Percentiles rank a stretch among this genome's conserved stretches.
phyloP scores from a whole-genome alignment of 768 basidiomycete species.

The Holtermannia corniformis region DNA sequence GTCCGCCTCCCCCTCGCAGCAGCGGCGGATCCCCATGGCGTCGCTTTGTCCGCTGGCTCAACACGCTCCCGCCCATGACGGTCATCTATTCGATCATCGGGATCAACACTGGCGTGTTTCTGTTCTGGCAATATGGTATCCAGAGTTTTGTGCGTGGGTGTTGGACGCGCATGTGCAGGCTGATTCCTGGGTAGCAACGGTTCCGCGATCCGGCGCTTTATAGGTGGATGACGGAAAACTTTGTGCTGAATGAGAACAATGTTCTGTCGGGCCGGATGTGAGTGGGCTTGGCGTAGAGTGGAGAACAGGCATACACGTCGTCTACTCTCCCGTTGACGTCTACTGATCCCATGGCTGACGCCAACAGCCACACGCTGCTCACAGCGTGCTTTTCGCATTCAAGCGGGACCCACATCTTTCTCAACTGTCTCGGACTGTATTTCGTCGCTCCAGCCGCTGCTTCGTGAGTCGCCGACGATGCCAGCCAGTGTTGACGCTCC shows the following conservation, averaged over 20 bases:
- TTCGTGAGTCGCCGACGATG: conserved; percentile 13
- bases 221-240: conserved; percentile 34
- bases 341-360: not conserved
- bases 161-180: not conserved
- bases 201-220: conserved; percentile 36
- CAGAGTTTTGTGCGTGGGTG: conserved; percentile 14
- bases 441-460: conserved; percentile 36
- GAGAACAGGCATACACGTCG: too few relatives aligned
- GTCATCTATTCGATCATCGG: conserved; percentile 34
- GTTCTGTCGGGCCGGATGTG: conserved; percentile 35
- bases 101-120: conserved; percentile 31
- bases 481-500: not conserved
- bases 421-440: conserved; percentile 38
- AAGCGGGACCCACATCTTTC: conserved; percentile 32
- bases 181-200: conserved; percentile 9
- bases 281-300: conserved; percentile 5
- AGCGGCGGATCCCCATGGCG: conserved; percentile 13
- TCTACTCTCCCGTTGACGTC: not conserved
- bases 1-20: not conserved
- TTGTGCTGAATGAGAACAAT: conserved; percentile 35
- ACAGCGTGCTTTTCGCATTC: conserved; percentile 37
- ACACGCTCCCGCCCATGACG: conserved; percentile 24
- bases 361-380: conserved; percentile 30
- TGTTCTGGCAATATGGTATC: conserved; percentile 39
- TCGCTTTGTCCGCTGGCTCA: conserved; percentile 20